Evolutionary conservation across 1,284 basidiomycete species (phyloP), one percentile per base, ranked within the genome.

Genomic region (Vanrija pseudolonga): DNA sequence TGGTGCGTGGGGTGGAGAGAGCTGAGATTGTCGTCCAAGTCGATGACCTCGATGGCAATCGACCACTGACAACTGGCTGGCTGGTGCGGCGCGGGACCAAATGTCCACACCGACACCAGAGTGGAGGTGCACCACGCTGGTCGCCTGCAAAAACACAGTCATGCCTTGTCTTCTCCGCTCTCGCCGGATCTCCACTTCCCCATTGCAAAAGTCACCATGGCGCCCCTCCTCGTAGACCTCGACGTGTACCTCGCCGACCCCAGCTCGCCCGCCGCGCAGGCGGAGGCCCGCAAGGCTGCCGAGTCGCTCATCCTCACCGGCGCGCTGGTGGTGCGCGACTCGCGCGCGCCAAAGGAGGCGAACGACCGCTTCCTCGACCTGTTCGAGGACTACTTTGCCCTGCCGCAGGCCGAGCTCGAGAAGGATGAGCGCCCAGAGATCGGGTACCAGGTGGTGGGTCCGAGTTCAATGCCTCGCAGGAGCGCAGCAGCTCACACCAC

Each of bases 361-460:
- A 94, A 94, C 68, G 74, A 80, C 44, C 78, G 78, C 14, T 93
- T 93, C 72, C 81, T 94, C 37, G 87, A 90, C 74, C 78, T 92
- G 39, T 81, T 91, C 47, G 81, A 83, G 69, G 89, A 93, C 71
- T 96, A 96, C 73, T 96, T 95, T 71, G 81, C 82, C 3, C 90
- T 91, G 69, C 80, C 85, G 0, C 67, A 80, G 24, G 77, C 78
- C 2, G 78, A 77, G 4, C 78, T 95, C 52, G 79, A 81, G 76
- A 79, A 82, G 61, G 92, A 95, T 60, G 86, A 90, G 69, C 82
- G 85, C 15, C 89, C 90, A 0, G 88, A 94, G 63, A 76, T 89
- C 11, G 76, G 79, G 5, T 80, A 77, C 57, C 80, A 80, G 58
- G 76, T 78, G 42, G 70, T 74, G 51, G 47, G 67, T 61, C 0